Percentiles rank a stretch among this genome's conserved stretches.
These are phyloP conservation scores for Macrolepiota albuminosa DNA, from an alignment of 768 basidiomycete species.

Conservation along the genomic window DNA sequence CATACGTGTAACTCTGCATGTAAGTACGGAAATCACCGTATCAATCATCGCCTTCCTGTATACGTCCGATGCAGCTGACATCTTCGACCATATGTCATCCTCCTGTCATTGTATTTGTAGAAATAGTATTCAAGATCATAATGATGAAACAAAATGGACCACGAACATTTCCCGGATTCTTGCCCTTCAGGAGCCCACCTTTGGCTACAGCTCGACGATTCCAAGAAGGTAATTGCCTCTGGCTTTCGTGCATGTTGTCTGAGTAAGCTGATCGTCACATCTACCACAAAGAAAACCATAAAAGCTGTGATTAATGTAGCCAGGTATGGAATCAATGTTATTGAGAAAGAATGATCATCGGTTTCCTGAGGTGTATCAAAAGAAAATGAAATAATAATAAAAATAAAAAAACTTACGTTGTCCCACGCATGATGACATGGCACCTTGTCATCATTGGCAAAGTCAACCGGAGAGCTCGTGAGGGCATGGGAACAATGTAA, in stretches of 20 bases:
- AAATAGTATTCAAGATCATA: neutral
- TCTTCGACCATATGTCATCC: slow-evolving; percentile 84
- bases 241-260: slow-evolving; percentile 12
- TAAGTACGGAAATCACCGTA: slow-evolving; percentile 92
- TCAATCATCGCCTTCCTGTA: slow-evolving; percentile 90
- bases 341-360: slow-evolving; percentile 3
- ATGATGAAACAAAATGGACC: neutral
- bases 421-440: too few relatives aligned
- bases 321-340: slow-evolving; percentile 20
- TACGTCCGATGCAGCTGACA: slow-evolving; percentile 82
- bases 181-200: slow-evolving; percentile 87
- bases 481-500: too few relatives aligned
- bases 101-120: slow-evolving; percentile 84
- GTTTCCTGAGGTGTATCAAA: slow-evolving; percentile 11
- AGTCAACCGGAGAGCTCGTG: too few relatives aligned
- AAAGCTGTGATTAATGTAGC: slow-evolving; percentile 29
- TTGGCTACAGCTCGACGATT: slow-evolving; percentile 67
- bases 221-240: slow-evolving; percentile 11
- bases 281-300: slow-evolving; percentile 27
- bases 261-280: slow-evolving; percentile 22
- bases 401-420: too few relatives aligned
- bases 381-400: too few relatives aligned
- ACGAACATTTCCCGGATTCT: slow-evolving; percentile 82
- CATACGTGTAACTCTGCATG: slow-evolving; percentile 97
- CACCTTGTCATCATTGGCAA: too few relatives aligned